A percentile compares a stretch with the other conserved stretches of the same genome.
Conservation (phyloP, 2,329 filamentous ascomycete genomes). For the Penicillium sp. region DNA sequence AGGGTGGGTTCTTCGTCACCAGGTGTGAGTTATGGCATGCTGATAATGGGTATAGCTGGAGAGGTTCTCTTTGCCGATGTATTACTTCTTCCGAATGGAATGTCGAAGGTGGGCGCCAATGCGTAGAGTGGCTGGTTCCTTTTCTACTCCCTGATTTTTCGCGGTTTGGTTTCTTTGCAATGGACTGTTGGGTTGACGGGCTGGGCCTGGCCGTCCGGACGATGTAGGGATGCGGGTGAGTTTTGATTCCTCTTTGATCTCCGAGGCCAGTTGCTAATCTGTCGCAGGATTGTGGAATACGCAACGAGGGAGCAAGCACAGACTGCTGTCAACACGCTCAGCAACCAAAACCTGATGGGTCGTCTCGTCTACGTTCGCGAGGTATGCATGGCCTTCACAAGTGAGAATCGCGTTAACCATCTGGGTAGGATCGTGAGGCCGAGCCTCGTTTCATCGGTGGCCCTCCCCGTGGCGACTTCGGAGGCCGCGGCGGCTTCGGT, state of each 20-base stretch:
- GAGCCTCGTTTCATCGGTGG: slow-evolving; percentile 91
- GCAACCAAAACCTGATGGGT: slow-evolving; percentile 98
- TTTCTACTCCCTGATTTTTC: slow-evolving; percentile 55
- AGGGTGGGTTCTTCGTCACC: slow-evolving; percentile 61
- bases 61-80: slow-evolving; percentile 99
- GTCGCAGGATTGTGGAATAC: slow-evolving; percentile 97
- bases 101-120: slow-evolving; percentile 99
- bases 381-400: slow-evolving; percentile 47
- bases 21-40: slow-evolving; percentile 3
- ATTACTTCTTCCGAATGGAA: slow-evolving; percentile 99
- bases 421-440: slow-evolving; percentile 79
- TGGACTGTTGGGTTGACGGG: slow-evolving; percentile 99
- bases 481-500: slow-evolving; percentile 51
- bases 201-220: slow-evolving; percentile 81
- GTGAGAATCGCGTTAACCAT: slow-evolving; percentile 1
- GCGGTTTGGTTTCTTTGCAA: slow-evolving; percentile 59
- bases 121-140: slow-evolving; percentile 82
- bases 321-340: slow-evolving; percentile 92
- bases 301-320: slow-evolving; percentile 98
- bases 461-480: slow-evolving; percentile 60
- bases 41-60: slow-evolving; percentile 63
- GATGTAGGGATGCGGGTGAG: slow-evolving; percentile 99
- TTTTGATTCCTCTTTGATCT: slow-evolving; percentile 23
- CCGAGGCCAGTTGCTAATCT: neutral
- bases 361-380: slow-evolving; percentile 97